These are phyloP conservation scores for Dactylis glomerata DNA, from an alignment of 176 grass and related monocot species.

Conservation along the genomic window DNA sequence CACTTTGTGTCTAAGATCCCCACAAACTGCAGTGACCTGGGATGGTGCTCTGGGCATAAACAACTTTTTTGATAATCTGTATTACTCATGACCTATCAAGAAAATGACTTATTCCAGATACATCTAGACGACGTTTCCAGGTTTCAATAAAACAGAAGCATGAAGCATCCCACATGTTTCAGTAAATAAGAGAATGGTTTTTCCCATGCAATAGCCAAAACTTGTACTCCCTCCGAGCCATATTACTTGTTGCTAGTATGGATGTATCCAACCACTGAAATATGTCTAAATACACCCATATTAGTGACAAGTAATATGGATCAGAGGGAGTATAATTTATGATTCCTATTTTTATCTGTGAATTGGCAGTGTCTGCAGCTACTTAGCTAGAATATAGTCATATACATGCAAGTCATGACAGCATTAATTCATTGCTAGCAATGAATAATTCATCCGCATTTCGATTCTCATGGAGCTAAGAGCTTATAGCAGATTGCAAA, in stretches of 20 bases:
- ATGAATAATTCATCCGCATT: neutral
- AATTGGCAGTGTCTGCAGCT: neutral
- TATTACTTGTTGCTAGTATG: too few relatives aligned
- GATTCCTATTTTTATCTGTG: neutral
- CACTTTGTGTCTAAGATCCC: neutral
- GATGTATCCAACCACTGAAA: too few relatives aligned
- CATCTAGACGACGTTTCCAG: neutral
- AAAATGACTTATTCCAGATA: neutral
- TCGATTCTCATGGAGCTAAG: neutral
- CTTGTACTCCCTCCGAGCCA: too few relatives aligned
- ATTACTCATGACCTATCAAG: neutral
- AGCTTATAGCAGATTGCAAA: constrained; percentile 2
- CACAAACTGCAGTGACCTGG: neutral
- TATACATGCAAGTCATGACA: neutral
- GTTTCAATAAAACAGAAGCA: neutral
- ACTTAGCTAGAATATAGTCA: neutral
- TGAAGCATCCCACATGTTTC: neutral
- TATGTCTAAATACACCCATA: too few relatives aligned
- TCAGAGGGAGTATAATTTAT: too few relatives aligned
- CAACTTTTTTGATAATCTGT: neutral
- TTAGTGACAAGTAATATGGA: too few relatives aligned
- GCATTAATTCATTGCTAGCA: neutral
- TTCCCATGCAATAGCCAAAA: neutral
- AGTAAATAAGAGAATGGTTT: neutral
- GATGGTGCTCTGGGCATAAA: neutral